Base-by-base conservation (phyloP, 495 filamentous ascomycete genomes). In the Lindgomyces ingoldianus region DNA sequence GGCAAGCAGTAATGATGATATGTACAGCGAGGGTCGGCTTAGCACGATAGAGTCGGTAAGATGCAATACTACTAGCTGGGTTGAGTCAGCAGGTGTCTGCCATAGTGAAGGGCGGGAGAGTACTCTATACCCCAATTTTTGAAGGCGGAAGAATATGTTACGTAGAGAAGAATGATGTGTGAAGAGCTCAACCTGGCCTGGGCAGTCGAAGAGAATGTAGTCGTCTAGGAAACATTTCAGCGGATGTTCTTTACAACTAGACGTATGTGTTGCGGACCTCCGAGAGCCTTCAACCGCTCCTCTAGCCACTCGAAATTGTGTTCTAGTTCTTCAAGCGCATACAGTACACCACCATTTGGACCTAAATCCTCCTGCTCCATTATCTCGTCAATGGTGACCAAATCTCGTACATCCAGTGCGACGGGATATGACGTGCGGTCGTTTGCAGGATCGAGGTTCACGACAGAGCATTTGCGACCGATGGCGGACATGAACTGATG, bases 371-470 rank as follows among this genome's bases (percentile, higher is more conserved):
- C 91, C 52, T 91, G 89, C n/a, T 84, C 83, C 94, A 98, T 98
- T 49, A 97, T 87, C 63, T 96, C 91, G 68, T 98, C 94, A 11
- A 98, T 76, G 0, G 87, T 93, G 27, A 98, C 85, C 0, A 98
- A 81, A 50, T 89, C 82, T 50, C 94, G 89, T 30, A 98, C 89
- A 74, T 98, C 95, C 72, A 98, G 83, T 52, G 93, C 92, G 76
- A 88, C 91, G 3, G 87, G 85, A 70, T 92, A 93, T 41, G 79
- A 85, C 1, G 85, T 89, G 49, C 81, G 80, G 72, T 98, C 94
- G 80, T 98, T 98, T 47, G 94, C 94, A 33, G 94, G 94, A 78
- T 98, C 94, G 64, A 98, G 87, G 76, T 98, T 98, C 59, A 96
- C 90, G 42, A 96, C 84, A 12, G 91, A 94, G 79, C 91, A 96